These are phyloP conservation scores for Gracilaria domingensis DNA, from an alignment of 23 red algal species.

Conservation along the genomic window DNA sequence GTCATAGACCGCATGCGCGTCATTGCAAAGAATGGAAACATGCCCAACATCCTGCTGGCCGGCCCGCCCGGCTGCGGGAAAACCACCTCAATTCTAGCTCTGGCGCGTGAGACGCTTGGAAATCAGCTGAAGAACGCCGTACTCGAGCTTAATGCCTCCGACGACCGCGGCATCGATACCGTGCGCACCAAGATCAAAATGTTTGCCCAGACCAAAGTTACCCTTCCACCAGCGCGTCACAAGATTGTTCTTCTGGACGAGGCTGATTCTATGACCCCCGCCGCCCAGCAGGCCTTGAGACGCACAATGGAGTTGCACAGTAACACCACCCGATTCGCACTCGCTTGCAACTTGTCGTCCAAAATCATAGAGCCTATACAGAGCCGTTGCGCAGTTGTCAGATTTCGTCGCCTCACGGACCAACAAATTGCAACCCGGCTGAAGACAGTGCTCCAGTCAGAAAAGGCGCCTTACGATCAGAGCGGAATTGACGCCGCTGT, in stretches of 20 bases:
- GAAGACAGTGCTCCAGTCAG: slow-evolving; percentile 57
- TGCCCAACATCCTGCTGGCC: slow-evolving; percentile 90
- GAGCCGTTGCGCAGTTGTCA: slow-evolving; percentile 90
- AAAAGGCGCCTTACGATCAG: slow-evolving; percentile 78
- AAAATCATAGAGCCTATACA: slow-evolving; percentile 99
- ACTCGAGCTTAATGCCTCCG: slow-evolving; percentile 98
- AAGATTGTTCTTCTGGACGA: slow-evolving; percentile 99
- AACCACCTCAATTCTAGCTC: slow-evolving; percentile 86
- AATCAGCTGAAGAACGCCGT: slow-evolving; percentile 83
- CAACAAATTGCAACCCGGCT: slow-evolving; percentile 74
- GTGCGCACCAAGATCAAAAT: slow-evolving; percentile 94
- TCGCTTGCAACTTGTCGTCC: slow-evolving; percentile 90
- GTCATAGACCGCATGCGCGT: slow-evolving; percentile 83
- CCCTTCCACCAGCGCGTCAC: slow-evolving; percentile 86
- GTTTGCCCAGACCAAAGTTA: slow-evolving; percentile 94
- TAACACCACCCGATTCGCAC: slow-evolving; percentile 90
- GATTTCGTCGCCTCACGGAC: slow-evolving; percentile 78
- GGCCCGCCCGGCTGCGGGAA: slow-evolving; percentile 97
- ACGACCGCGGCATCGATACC: slow-evolving; percentile 97
- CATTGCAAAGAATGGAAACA: slow-evolving; percentile 84
- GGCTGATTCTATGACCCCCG: slow-evolving; percentile 96
- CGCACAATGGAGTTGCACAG: slow-evolving; percentile 97
- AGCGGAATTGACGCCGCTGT: slow-evolving; percentile 86
- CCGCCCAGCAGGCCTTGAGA: slow-evolving; percentile 96
- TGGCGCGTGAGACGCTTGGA: slow-evolving; percentile 88